These are phyloP conservation scores for Chloromonas sp. DNA, from an alignment of 163 green algal species.

Conservation along the genomic window DNA sequence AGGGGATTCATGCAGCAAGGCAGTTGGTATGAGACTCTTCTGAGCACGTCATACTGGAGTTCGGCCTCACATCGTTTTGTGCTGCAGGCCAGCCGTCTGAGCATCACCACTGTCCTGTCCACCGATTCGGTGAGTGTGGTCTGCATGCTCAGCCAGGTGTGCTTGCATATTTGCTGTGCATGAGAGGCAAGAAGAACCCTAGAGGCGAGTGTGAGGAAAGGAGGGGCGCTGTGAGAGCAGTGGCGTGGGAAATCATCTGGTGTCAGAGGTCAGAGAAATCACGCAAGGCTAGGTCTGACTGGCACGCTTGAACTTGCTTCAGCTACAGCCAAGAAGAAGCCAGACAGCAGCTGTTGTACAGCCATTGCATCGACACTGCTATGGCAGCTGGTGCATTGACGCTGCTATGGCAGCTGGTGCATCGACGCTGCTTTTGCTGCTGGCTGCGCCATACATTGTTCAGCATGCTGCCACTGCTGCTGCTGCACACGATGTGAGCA, in stretches of 20 bases:
- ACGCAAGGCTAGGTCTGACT: not conserved
- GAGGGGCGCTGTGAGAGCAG: not conserved
- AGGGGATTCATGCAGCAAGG: too few species aligned
- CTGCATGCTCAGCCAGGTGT: not conserved
- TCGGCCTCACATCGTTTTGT: not conserved
- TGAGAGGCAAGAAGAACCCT: too few species aligned
- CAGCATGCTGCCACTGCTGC: too few species aligned
- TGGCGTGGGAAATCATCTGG: not conserved
- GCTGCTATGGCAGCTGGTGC: not conserved
- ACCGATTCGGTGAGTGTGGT: constrained; percentile 71
- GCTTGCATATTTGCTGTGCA: not conserved
- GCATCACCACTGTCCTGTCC: constrained; percentile 84
- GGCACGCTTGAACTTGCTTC: too few species aligned
- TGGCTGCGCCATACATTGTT: too few species aligned
- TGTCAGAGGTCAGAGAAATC: not conserved
- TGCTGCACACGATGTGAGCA: too few species aligned
- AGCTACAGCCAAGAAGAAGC: too few species aligned
- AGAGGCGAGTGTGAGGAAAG: not conserved
- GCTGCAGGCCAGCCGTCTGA: constrained; percentile 62
- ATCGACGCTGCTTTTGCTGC: not conserved
- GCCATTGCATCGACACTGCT: too few species aligned
- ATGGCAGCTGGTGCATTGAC: not conserved
- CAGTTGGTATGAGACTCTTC: too few species aligned
- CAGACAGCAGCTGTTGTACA: too few species aligned
- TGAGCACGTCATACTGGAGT: too few species aligned